Base-by-base conservation (phyloP, 208 protist genomes). In the Leishmania aethiopica region DNA sequence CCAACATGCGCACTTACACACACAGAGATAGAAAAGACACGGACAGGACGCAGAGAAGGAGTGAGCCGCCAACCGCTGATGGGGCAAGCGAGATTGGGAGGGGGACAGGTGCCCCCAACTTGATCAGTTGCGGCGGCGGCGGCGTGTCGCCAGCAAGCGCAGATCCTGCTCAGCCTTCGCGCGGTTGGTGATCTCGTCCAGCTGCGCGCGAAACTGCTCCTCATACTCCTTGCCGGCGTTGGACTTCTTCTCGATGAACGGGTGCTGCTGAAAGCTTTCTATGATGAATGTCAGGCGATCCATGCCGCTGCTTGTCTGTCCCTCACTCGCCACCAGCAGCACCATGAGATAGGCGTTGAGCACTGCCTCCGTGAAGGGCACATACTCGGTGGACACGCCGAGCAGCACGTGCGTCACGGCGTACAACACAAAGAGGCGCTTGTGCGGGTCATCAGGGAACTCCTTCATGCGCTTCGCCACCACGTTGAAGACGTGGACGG, bases 261-360 rank as follows among this genome's bases (percentile, higher is more conserved):
- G 67, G 72, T 95, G 90, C 57, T 90, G 81, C 53, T 86, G 84
- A 42, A 97, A 80, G 74, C 89, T 92, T 75, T 97, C 93, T 42
- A 96, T 87, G 64, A 97, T 94, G 11, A 89, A 86, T 1, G 77
- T 88, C 59, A 96, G 78, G 40, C 92, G 85, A 64, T 97, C 94
- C 67, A 93, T 85, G 1, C 94, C 94, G 74, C 86, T 89, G 55
- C 83, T 84, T 35, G 90, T 92, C 80, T 97, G 94, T 17, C 89
- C 90, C 77, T 90, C 88, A 47, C 82, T 89, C 32, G 91, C 88
- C 3, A 95, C 91, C 57, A 95, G 87, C 45, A 97, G 85, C 77
- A 93, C 89, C 92, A 97, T 95, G 25, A 96, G 84, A 72, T 92
- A 97, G 25, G 92, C 90, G 64, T 95, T 95, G 10, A 97, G 78